Base-by-base conservation (phyloP, 352 stramenopile genomes). In the Globisporangium viniferum region DNA sequence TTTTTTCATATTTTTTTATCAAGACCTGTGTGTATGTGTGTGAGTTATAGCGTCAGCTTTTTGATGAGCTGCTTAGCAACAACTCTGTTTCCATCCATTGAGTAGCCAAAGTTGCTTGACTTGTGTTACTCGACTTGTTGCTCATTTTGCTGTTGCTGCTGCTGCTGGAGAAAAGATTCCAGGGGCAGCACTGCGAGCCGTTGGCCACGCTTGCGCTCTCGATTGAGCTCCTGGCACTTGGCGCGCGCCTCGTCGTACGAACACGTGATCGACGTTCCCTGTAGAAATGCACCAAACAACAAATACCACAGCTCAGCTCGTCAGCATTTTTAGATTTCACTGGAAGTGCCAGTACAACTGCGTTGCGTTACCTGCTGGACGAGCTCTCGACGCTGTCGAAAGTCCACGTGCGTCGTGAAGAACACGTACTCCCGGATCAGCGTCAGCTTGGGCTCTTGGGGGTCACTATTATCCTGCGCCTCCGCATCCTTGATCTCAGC, bases 191-290 rank as follows among this genome's bases (percentile, higher is more conserved):
- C 73, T 2, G 75, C 73, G 14, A 91, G 48, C 1, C 82, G 74
- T 57, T 84, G 62, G 49, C 84, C 84, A 22, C 81, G 81, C 62
- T 81, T 80, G 5, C 81, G 76, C 0, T 73, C 54, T 9, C 53
- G 56, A 36, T 92, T 93, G n/a, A 84, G 73, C 69, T 75, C 72
- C 2, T 63, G 33, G 24, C 84, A 93, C 29, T 60, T 62, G 12
- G 71, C 61, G 46, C 81, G 77, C 2, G 82, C 82, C 59, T 90
- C 64, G 60, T 90, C 77, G 49, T 89, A 88, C 3, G 76, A 88
- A 60, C 76, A 88, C 5, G 66, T 59, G 46, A 79, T 66, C 1
- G 67, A 64, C 7, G 79, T 71, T 27, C 84, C 82, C 81, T 92
- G 46, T 31, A 27, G 58, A 62, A 62, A 24, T 24, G 24, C 24